Evolutionary conservation across 2,329 filamentous ascomycete species (phyloP), one percentile per base, ranked within the genome.

Genomic region (Sporothrix pseudoabietina): DNA sequence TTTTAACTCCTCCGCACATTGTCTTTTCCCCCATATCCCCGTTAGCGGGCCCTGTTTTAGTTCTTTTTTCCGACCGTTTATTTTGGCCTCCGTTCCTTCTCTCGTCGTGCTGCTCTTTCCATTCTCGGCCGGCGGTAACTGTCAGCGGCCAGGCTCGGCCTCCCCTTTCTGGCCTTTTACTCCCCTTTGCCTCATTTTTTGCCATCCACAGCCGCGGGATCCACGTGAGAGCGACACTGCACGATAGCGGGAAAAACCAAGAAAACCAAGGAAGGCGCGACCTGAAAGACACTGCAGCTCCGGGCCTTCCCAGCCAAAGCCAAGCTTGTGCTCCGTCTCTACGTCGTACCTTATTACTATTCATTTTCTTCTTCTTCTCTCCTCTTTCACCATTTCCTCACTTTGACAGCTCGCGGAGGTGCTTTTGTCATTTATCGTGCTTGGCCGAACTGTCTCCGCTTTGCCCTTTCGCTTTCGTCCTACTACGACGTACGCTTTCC

Each of bases 91-190:
- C 35, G 39, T 47, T 55, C 19, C 52, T 54, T n/a, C 52, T 26
- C 19, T 26, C n/a, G 39, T 35, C 16, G 8, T 10, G 30, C 32
- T 69, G 35, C 19, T 32, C 16, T 19, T 32, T 39, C 30, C n/a
- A 4, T 44, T 47, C 32, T 71, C 69, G 52, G 68, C 22, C 35
- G 22, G 35, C 69, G n/a, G 69, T 8, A 61, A 4, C 39, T 59
- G 52, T 71, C 54, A 71, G 69, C 69, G n/a, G 69, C 69, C 69
- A 44, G 68, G 49, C 22, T 71, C 52, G 52, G 52, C 54, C 54
- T 71, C 1, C 68, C 49, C n/a, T 39, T 57, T 70, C 35, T 39
- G 66, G 49, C 4, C 35, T 10, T 7, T 30, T 55, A 26, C 52
- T 55, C n/a, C 8, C 52, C 52, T 3, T 26, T 55, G 9, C 26